phyloP scores from a whole-genome alignment of 371 early-diverging fungal genomes.

The Sporodiniella umbellata region DNA sequence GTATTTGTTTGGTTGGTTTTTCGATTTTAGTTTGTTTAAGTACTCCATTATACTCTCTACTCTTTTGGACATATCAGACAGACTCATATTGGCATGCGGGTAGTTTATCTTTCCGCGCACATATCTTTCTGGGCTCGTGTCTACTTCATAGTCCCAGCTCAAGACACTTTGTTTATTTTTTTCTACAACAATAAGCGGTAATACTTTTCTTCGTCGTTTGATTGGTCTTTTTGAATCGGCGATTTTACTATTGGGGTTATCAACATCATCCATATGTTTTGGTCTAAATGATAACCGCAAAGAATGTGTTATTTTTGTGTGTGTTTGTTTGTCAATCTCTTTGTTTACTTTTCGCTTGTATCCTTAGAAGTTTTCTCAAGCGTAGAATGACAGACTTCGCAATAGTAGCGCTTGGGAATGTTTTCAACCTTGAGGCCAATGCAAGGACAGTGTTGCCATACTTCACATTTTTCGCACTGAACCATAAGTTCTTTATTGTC shows the following conservation, averaged over 20 bases:
- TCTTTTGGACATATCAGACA: constrained; percentile 63
- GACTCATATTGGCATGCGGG: constrained; percentile 48
- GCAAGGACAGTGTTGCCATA: constrained; percentile 91
- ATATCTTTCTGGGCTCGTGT: constrained; percentile 35
- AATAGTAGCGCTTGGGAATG: constrained; percentile 83
- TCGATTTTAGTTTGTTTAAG: constrained; percentile 43
- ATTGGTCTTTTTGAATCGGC: constrained; percentile 6
- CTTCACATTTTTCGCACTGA: constrained; percentile 85
- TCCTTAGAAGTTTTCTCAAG: neutral
- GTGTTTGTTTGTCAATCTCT: neutral
- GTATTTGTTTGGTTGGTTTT: constrained; percentile 29
- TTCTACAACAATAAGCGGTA: neutral
- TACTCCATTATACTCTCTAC: constrained; percentile 56
- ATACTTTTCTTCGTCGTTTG: constrained; percentile 8
- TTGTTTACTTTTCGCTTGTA: constrained; percentile 19
- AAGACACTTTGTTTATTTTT: constrained; percentile 6
- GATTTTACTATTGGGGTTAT: neutral
- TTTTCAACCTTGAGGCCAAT: constrained; percentile 67
- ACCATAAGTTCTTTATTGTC: constrained; percentile 83
- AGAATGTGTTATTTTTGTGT: neutral
- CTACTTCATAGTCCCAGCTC: constrained; percentile 34
- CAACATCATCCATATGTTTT: constrained; percentile 12
- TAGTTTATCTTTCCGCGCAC: constrained; percentile 51
- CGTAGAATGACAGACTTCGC: constrained; percentile 78
- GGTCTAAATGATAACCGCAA: constrained; percentile 9